These are phyloP conservation scores for Arxiozyma bovina DNA, from an alignment of 1,139 yeast genomes.

Conservation along the genomic window DNA sequence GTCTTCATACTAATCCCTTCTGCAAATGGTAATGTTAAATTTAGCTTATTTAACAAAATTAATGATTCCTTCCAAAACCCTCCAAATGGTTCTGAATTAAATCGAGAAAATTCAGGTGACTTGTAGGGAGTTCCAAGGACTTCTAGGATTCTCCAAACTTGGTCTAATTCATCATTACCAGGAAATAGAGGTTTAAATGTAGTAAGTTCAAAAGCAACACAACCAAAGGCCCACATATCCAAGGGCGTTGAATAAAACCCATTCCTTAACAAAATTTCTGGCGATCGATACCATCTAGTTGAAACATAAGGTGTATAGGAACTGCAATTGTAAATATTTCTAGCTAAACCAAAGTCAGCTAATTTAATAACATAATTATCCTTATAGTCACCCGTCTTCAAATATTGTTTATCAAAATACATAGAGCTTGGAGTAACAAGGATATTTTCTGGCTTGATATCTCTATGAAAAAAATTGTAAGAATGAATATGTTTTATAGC, in stretches of 20 bases:
- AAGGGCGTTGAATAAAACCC: constrained; percentile 62
- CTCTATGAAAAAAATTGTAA: constrained; percentile 74
- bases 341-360: constrained; percentile 87
- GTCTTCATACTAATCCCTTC: constrained; percentile 35
- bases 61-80: constrained; percentile 62
- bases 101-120: constrained; percentile 12
- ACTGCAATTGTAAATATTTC: constrained; percentile 46
- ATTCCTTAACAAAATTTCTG: constrained; percentile 73
- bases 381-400: constrained; percentile 26
- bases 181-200: constrained; percentile 75
- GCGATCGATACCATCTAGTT: constrained; percentile 94
- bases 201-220: constrained; percentile 74
- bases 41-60: constrained; percentile 41
- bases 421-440: constrained; percentile 52
- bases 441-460: constrained; percentile 87
- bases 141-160: constrained; percentile 55
- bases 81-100: constrained; percentile 42
- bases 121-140: constrained; percentile 60
- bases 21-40: constrained; percentile 44
- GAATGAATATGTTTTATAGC: constrained; percentile 80
- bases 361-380: constrained; percentile 63
- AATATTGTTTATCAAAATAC: constrained; percentile 41
- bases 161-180: constrained; percentile 72
- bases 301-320: constrained; percentile 78
- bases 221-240: constrained; percentile 93